These are phyloP conservation scores for Pelargonium cotyledonis DNA, from an alignment of 441 rosid genomes.

Conservation along the genomic window DNA sequence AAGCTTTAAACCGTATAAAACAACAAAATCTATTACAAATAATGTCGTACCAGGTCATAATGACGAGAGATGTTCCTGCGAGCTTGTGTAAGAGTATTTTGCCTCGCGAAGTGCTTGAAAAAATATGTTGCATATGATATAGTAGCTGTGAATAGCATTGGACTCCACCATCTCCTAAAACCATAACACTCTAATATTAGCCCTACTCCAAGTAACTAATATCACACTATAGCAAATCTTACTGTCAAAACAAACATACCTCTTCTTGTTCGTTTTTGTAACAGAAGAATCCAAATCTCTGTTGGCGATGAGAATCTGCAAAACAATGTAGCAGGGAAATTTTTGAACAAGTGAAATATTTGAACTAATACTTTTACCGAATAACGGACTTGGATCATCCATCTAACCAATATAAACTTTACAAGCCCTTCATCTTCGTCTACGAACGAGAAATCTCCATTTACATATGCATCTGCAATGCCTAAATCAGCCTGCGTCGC, in stretches of 20 bases:
- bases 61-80: conserved; percentile 85
- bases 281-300: conserved; percentile 38
- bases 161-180: conserved; percentile 98
- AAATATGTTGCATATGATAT: conserved; percentile 67
- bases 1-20: too few species aligned
- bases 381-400: too few species aligned
- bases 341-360: too few species aligned
- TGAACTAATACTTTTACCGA: too few species aligned
- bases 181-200: too few species aligned
- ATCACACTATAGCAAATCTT: too few species aligned
- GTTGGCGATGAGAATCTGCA: conserved; percentile 75
- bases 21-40: too few species aligned
- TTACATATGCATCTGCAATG: conserved; percentile 74
- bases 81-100: conserved; percentile 83
- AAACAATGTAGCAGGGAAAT: too few species aligned
- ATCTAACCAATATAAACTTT: conserved; percentile 58
- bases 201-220: too few species aligned
- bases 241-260: too few species aligned
- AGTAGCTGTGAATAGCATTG: conserved; percentile 62
- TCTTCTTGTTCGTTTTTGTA: conserved; percentile 43
- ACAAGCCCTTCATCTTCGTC: conserved; percentile 65
- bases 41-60: conserved; percentile 95
- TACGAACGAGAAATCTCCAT: conserved; percentile 74
- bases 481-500: conserved; percentile 89
- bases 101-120: too few species aligned